phyloP scores from a whole-genome alignment of 495 filamentous ascomycete species.

The Penicillium chermesinum region DNA sequence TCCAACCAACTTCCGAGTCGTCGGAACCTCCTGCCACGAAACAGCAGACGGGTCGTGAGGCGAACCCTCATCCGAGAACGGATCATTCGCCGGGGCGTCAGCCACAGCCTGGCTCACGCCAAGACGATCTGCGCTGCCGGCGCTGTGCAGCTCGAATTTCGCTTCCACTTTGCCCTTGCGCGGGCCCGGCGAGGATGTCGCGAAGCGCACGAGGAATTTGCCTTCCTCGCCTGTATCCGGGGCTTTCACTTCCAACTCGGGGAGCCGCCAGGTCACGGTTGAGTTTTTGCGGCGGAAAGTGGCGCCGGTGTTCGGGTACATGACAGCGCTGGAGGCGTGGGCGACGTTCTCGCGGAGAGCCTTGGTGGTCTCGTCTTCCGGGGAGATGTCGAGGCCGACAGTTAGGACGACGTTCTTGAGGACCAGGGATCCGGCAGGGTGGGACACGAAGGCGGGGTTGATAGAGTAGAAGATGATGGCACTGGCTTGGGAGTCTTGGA shows the following conservation, averaged over 20 bases:
- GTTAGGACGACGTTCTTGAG: constrained; percentile 79
- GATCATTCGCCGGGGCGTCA: constrained; percentile 44
- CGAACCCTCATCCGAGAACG: constrained; percentile 58
- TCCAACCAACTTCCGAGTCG: constrained; percentile 66
- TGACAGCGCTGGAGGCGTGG: constrained; percentile 41
- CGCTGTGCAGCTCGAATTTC: constrained; percentile 66
- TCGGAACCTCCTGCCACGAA: constrained; percentile 69
- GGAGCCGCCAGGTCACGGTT: constrained; percentile 84
- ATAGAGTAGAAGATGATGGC: constrained; percentile 79
- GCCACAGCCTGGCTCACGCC: constrained; percentile 46
- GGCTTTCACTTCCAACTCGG: constrained; percentile 62
- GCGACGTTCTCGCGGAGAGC: constrained; percentile 38
- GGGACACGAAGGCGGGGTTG: constrained; percentile 62
- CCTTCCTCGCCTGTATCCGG: constrained; percentile 36
- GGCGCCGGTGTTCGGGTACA: constrained; percentile 45
- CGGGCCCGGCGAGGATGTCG: constrained; percentile 68
- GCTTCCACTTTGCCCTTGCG: constrained; percentile 74
- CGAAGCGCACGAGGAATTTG: constrained; percentile 76
- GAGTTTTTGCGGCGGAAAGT: constrained; percentile 82
- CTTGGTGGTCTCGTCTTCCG: constrained; percentile 37
- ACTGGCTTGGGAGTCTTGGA: constrained; percentile 74
- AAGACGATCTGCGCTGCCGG: constrained; percentile 55
- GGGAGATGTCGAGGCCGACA: constrained; percentile 62
- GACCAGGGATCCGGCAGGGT: constrained; percentile 46
- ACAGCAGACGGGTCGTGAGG: constrained; percentile 31